Percentiles rank a stretch among this genome's conserved stretches.
phyloP scores from a whole-genome alignment of 2,329 filamentous ascomycete species.

The Aschersonia sp. region DNA sequence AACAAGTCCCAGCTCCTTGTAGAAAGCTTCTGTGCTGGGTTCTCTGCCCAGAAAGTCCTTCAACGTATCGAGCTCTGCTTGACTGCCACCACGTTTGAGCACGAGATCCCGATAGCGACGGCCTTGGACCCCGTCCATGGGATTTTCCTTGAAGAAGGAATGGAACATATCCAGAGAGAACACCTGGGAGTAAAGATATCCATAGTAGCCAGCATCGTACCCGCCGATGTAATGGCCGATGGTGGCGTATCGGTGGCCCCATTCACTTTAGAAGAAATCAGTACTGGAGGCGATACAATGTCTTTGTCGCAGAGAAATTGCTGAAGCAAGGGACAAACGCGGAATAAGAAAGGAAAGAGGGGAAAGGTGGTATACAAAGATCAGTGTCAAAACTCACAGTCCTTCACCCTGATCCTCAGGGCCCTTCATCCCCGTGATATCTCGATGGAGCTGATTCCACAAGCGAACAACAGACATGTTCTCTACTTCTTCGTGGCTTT shows the following conservation, averaged over 20 bases:
- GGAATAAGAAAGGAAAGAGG: not conserved
- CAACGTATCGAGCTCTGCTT: conserved; percentile 69
- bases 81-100: conserved; percentile 61
- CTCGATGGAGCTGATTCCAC: conserved; percentile 59
- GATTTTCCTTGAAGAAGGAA: conserved; percentile 61
- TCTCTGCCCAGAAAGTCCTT: conserved; percentile 66
- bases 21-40: conserved; percentile 68
- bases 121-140: conserved; percentile 63
- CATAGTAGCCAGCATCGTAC: conserved; percentile 77
- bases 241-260: conserved; percentile 66
- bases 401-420: conserved; percentile 50
- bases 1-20: conserved; percentile 52
- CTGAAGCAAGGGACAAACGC: not conserved
- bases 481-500: conserved; percentile 54
- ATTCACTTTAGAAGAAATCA: conserved; percentile 28
- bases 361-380: not conserved
- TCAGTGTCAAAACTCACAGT: conserved; percentile 24
- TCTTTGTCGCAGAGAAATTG: not conserved
- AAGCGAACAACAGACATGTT: conserved; percentile 47
- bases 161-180: conserved; percentile 83
- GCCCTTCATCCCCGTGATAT: conserved; percentile 62
- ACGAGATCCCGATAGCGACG: conserved; percentile 66
- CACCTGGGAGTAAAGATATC: conserved; percentile 60
- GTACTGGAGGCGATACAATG: conserved; percentile 11
- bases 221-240: conserved; percentile 76